phyloP scores from a whole-genome alignment of 2,329 filamentous ascomycete genomes.

The Cercospora zeae-maydis region DNA sequence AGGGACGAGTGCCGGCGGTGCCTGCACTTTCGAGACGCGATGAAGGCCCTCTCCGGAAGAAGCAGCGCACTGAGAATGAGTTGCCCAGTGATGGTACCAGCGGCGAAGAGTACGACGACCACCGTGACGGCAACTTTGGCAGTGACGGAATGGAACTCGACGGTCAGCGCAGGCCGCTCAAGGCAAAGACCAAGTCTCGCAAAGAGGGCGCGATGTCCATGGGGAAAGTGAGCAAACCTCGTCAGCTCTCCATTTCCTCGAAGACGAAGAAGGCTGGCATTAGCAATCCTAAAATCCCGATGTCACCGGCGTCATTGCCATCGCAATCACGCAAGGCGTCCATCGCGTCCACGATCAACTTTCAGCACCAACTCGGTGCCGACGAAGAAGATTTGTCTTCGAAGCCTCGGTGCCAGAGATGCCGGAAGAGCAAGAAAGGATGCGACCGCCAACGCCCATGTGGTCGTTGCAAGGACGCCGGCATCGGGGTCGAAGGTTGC shows the following conservation, averaged over 20 bases:
- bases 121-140: slow-evolving; percentile 52
- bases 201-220: slow-evolving; percentile 14
- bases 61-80: slow-evolving; percentile 45
- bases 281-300: slow-evolving; percentile 41
- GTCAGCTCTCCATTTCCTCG: slow-evolving; percentile 44
- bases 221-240: slow-evolving; percentile 41
- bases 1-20: slow-evolving; percentile 35
- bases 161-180: slow-evolving; percentile 37
- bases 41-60: slow-evolving; percentile 35
- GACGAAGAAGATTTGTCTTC: slow-evolving; percentile 90
- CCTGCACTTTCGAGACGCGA: slow-evolving; percentile 29
- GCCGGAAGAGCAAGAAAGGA: slow-evolving; percentile 99
- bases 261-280: slow-evolving; percentile 49
- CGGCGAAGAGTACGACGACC: slow-evolving; percentile 57
- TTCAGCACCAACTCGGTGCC: slow-evolving; percentile 56
- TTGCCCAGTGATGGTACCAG: slow-evolving; percentile 58
- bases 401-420: slow-evolving; percentile 95
- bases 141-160: slow-evolving; percentile 53
- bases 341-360: slow-evolving; percentile 57
- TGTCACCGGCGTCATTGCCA: slow-evolving; percentile 61
- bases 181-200: slow-evolving; percentile 44
- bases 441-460: slow-evolving; percentile 96
- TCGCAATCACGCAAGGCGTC: slow-evolving; percentile 71
- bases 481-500: slow-evolving; percentile 87
- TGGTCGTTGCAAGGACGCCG: slow-evolving; percentile 91